These are phyloP conservation scores for Russula abietina DNA, from an alignment of 768 basidiomycete species.

Conservation along the genomic window DNA sequence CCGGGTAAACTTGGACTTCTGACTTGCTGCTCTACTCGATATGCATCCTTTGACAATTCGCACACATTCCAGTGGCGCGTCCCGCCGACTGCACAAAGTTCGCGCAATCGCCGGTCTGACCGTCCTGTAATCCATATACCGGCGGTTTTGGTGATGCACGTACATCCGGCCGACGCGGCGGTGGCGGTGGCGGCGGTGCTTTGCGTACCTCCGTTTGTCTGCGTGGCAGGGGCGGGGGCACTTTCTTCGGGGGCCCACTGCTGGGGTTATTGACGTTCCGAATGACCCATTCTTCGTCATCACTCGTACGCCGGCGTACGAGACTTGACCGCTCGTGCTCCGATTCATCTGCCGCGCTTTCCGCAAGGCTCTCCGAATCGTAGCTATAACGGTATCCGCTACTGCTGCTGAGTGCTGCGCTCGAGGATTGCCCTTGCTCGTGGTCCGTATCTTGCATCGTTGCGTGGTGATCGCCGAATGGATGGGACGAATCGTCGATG, in stretches of 20 bases:
- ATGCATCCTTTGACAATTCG: conserved; percentile 57
- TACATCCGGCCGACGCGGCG: conserved; percentile 28
- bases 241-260: conserved; percentile 12
- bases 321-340: conserved; percentile 41
- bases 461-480: conserved; percentile 42
- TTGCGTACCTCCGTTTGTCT: conserved; percentile 28
- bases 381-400: conserved; percentile 32
- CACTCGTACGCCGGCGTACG: conserved; percentile 27
- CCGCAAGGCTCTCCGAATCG: conserved; percentile 41
- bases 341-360: conserved; percentile 31
- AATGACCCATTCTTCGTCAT: conserved; percentile 21
- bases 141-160: conserved; percentile 15
- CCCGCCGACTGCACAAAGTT: conserved; percentile 61
- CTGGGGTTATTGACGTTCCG: neutral
- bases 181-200: conserved; percentile 30
- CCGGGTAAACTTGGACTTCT: neutral
- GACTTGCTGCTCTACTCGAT: conserved; percentile 5
- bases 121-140: conserved; percentile 30
- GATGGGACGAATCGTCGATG: conserved; percentile 43
- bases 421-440: neutral
- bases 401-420: conserved; percentile 43
- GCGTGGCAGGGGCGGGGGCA: conserved; percentile 25
- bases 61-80: conserved; percentile 59
- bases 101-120: conserved; percentile 42
- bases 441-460: conserved; percentile 29